Evolutionary conservation across 768 basidiomycete genomes (phyloP), one percentile per base, ranked within the genome.

Genomic region (Mycena pura): DNA sequence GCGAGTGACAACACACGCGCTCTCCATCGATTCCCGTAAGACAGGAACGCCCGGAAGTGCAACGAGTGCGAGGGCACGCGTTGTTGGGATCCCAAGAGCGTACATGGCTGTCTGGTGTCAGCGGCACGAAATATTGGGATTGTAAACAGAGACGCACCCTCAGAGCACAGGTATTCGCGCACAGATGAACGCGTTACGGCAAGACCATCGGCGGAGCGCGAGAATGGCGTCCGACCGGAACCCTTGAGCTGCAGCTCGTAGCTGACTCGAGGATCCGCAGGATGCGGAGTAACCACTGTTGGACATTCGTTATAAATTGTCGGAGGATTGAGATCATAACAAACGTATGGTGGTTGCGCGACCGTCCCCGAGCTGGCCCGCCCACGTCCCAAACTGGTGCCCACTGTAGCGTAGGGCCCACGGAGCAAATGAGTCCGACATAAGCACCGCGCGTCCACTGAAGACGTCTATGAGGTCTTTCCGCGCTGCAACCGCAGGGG

Each of bases 241-340:
- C 97, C 97, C 73, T 99, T 99, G 65, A 99, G 84, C 73, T 99
- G 97, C 9, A 99, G 80, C 69, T 99, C 97, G 68, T 89, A 91
- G 0, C 78, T 77, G 5, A 80, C 68, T 17, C 84, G 77, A 2
- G 84, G 81, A 43, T 86, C 78, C 7, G 76, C 71, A 0, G 88
- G 88, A 60, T 92, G 88, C 0, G 90, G 86, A 0, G 93, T 93
- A n/a, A 88, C 87, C 57, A 93, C 92, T 93, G 61, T 13, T 48
- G 31, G 14, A 9, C 5, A 22, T 34, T 47, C 46, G 62, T 27
- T 41, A 40, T 53, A 22, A 62, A 44, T 31, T n/a, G 34, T 14
- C 50, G 15, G 22, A 11, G 39, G 40, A 60, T 24, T 10, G 1
- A 8, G 24, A 57, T 41, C n/a, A 14, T 44, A 17, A 49, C 46